phyloP scores from a whole-genome alignment of 768 basidiomycete species.

The Mycena sanguinolenta region DNA sequence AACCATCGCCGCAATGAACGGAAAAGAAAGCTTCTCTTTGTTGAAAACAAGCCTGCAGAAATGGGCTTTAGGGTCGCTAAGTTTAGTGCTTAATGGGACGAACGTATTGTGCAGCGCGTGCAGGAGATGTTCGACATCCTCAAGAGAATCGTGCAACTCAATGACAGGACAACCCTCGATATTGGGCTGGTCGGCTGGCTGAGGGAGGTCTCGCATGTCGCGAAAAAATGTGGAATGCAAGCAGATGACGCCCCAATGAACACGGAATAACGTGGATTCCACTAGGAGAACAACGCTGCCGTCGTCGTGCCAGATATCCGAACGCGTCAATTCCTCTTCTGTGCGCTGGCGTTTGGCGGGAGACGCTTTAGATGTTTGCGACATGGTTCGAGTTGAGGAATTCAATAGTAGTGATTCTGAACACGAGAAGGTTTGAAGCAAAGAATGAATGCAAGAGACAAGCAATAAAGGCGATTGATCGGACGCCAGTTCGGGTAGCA shows the following conservation, averaged over 20 bases:
- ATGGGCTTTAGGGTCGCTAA: neutral
- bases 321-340: conserved; percentile 18
- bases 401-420: too few species aligned
- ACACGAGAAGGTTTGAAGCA: too few species aligned
- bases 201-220: conserved; percentile 38
- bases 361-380: neutral
- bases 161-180: conserved; percentile 34
- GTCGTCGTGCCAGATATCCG: conserved; percentile 45
- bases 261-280: conserved; percentile 44
- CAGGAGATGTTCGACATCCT: conserved; percentile 33
- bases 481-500: neutral
- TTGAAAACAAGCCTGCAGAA: conserved; percentile 6
- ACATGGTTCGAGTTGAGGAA: too few species aligned
- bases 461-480: too few species aligned
- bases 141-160: conserved; percentile 24
- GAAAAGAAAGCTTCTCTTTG: neutral
- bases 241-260: conserved; percentile 47
- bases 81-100: neutral
- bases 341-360: conserved; percentile 13
- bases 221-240: conserved; percentile 46
- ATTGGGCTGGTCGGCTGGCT: conserved; percentile 5
- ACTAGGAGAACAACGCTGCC: conserved; percentile 46
- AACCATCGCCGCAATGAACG: conserved; percentile 12
- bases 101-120: conserved; percentile 30
- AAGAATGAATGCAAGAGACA: too few species aligned